Conservation (phyloP, 768 basidiomycete genomes). For the Lanmaoa pseudosensibilis region DNA sequence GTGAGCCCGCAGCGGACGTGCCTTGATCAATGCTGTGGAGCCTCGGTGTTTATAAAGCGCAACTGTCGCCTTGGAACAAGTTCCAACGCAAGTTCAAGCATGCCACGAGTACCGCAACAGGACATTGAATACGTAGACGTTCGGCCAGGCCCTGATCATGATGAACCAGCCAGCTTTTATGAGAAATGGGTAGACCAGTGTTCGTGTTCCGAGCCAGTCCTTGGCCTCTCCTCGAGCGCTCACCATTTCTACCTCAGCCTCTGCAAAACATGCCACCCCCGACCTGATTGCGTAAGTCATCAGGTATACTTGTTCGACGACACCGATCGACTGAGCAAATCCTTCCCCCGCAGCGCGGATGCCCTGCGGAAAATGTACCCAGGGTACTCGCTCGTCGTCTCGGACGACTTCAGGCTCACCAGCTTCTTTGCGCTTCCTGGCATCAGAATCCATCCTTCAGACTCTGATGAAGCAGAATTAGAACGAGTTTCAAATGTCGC, state of each 20-base stretch:
- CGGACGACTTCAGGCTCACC: constrained; percentile 46
- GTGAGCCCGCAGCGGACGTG: background rate
- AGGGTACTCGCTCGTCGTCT: constrained; percentile 56
- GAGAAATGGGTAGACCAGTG: constrained; percentile 53
- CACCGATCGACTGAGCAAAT: constrained; percentile 5
- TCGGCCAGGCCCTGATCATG: background rate
- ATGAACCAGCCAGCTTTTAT: constrained; percentile 43
- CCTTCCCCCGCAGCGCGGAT: constrained; percentile 35
- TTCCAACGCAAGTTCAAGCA: constrained; percentile 3
- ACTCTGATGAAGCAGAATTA: constrained; percentile 45
- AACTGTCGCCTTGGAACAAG: background rate
- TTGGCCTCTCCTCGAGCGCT: constrained; percentile 1
- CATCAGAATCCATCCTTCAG: constrained; percentile 43
- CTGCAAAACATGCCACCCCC: constrained; percentile 49
- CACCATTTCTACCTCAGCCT: constrained; percentile 39
- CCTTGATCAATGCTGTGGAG: constrained; percentile 11
- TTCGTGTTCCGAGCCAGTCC: constrained; percentile 23
- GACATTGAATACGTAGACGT: constrained; percentile 30
- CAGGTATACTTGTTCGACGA: background rate
- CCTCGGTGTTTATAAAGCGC: constrained; percentile 2
- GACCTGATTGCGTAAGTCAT: constrained; percentile 45
- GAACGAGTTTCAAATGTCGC: constrained; percentile 49
- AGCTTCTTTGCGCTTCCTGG: constrained; percentile 54
- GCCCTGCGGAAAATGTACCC: constrained; percentile 60
- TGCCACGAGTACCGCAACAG: constrained; percentile 15